Evolutionary conservation across 345 rosid genomes (phyloP), one percentile per base, ranked within the genome.

Genomic region (Bruguiera gymnorhiza): DNA sequence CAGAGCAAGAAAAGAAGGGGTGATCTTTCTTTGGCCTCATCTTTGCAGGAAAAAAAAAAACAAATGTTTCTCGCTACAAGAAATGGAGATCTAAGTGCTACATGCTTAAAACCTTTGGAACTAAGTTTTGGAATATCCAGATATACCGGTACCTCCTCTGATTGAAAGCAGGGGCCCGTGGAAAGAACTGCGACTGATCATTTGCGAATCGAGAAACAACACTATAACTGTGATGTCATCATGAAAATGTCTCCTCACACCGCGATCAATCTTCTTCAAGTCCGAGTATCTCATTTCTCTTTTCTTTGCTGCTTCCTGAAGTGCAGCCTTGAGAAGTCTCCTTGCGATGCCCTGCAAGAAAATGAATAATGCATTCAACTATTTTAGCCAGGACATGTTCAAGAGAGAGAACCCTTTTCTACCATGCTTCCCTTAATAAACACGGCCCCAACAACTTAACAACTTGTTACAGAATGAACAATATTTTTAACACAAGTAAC

Each of bases 221-320:
- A 96, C 94, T 60, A 90, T 76, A 3, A 96, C 94, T 0, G 96
- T 92, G 31, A 92, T 96, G 63, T 96, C 99, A 10, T 92, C 99
- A 24, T 96, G 99, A 73, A 96, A 96, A 75, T 96, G 99, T 74
- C 99, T 86, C 79, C 99, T 89, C 79, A 92, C 94, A 16, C 99
- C 97, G 13, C 89, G 84, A 56, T 92, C 98, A 29, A 96, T 88
- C 87, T 84, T 96, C 79, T 92, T 87, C 89, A 96, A 77, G 82
- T 96, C 99, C 0, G 97, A 87, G 72, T 88, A 96, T 76, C 97
- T 81, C 99, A 90, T 89, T 73, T 96, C 99, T 74, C 99, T 83
- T 76, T 92, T 96, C 80, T 89, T 92, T 18, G 99, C 99, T 39
- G 97, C 98, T 83, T 83, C 96, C 7, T 60, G 83, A n/a, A 95